A percentile compares a stretch with the other conserved stretches of the same genome.
These are phyloP conservation scores for Lichtheimia corymbifera DNA, from an alignment of 371 early-diverging fungal species.

Conservation along the genomic window DNA sequence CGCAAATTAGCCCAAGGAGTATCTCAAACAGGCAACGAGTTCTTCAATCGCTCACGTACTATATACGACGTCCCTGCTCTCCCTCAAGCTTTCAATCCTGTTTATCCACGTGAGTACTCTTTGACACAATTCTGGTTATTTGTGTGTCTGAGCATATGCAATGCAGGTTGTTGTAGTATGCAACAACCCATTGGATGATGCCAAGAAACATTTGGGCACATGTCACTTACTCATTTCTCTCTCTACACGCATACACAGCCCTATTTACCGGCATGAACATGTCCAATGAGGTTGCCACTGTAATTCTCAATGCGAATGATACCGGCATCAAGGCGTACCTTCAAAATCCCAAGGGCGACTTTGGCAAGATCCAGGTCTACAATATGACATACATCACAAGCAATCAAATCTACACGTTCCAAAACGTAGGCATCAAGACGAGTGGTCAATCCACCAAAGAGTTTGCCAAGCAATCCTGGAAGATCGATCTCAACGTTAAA, in stretches of 20 bases:
- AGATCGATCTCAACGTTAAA: conserved; percentile 34
- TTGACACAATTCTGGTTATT: not conserved
- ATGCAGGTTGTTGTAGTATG: no score
- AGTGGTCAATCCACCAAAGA: conserved; percentile 52
- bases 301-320: conserved; percentile 13
- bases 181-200: no score
- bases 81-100: conserved; percentile 51
- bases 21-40: conserved; percentile 50
- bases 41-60: conserved; percentile 46
- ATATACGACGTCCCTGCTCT: conserved; percentile 42
- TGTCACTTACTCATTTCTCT: not conserved
- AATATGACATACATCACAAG: conserved; percentile 41
- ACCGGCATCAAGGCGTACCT: conserved; percentile 14
- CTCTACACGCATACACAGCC: conserved; percentile 13
- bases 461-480: conserved; percentile 50
- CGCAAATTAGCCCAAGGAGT: conserved; percentile 36
- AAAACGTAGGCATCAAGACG: conserved; percentile 38
- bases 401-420: conserved; percentile 40
- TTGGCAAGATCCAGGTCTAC: conserved; percentile 11
- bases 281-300: conserved; percentile 32
- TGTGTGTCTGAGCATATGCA: not conserved
- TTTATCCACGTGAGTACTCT: conserved; percentile 34
- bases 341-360: conserved; percentile 11
- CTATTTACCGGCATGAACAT: conserved; percentile 35
- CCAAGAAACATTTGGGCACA: no score